Percentiles rank a stretch among this genome's conserved stretches.
Evolutionary conservation across 257 asterid genomes (phyloP).

Genomic region (Jacaranda copaia): DNA sequence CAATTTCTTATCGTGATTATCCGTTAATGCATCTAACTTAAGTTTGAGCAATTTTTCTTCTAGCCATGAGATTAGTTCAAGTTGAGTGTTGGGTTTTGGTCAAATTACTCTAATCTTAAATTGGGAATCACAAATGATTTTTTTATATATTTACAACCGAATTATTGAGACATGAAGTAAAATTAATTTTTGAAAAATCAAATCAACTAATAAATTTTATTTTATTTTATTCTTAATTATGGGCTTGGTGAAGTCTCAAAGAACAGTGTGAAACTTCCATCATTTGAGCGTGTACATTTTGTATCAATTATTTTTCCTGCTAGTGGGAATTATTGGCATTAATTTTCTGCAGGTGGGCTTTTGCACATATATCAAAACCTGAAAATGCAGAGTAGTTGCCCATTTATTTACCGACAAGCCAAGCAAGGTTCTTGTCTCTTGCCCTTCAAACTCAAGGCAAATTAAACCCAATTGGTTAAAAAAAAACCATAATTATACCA

Average conservation of each 20-base stretch:
- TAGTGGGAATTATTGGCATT: constrained; percentile 1
- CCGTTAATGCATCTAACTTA: too few species aligned
- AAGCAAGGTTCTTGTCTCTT: constrained; percentile 45
- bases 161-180: not conserved
- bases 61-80: too few species aligned
- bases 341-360: not conserved
- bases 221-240: not conserved
- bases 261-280: constrained; percentile 1
- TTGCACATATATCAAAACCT: constrained; percentile 16
- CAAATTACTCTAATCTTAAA: too few species aligned
- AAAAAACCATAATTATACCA: not conserved
- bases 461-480: constrained; percentile 26
- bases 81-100: too few species aligned
- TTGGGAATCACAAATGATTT: too few species aligned
- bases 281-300: constrained; percentile 3
- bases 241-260: not conserved
- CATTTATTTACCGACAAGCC: constrained; percentile 56
- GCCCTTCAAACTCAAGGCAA: constrained; percentile 46
- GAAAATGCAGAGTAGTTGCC: constrained; percentile 44
- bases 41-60: too few species aligned
- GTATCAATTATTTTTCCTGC: not conserved
- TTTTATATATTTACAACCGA: too few species aligned
- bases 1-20: too few species aligned
- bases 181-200: not conserved
- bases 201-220: not conserved